These are phyloP conservation scores for Bipolaris bicolor DNA, from an alignment of 2,329 filamentous ascomycete genomes.

Conservation along the genomic window DNA sequence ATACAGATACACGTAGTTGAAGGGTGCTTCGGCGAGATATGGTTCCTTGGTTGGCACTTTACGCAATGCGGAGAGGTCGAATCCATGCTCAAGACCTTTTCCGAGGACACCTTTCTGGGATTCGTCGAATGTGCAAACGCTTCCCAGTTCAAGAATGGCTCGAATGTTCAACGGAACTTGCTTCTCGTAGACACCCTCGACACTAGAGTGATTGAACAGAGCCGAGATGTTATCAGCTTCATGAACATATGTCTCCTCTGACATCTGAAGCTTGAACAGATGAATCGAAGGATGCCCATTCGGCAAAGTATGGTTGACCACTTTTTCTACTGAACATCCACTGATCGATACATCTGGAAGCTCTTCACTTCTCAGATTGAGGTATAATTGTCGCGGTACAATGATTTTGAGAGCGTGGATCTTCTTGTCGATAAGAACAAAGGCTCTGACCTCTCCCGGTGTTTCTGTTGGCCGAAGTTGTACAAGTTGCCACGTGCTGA, in stretches of 20 bases:
- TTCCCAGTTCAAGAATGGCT: constrained; percentile 87
- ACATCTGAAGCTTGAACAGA: constrained; percentile 90
- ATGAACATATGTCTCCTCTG: constrained; percentile 84
- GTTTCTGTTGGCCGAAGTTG: constrained; percentile 83
- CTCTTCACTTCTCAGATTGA: constrained; percentile 88
- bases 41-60: constrained; percentile 69
- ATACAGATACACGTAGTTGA: constrained; percentile 90
- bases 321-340: constrained; percentile 88
- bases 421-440: constrained; percentile 91
- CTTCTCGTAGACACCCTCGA: constrained; percentile 97
- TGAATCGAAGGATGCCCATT: constrained; percentile 95
- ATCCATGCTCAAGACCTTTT: constrained; percentile 90
- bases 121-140: constrained; percentile 91
- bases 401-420: constrained; percentile 87
- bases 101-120: constrained; percentile 88
- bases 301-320: constrained; percentile 88
- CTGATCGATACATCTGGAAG: constrained; percentile 86
- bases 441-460: constrained; percentile 85
- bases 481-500: constrained; percentile 92
- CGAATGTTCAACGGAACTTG: constrained; percentile 86
- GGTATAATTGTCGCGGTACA: constrained; percentile 85
- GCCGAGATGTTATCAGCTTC: constrained; percentile 82
- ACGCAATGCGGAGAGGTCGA: constrained; percentile 80
- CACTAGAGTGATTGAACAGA: constrained; percentile 88
- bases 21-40: constrained; percentile 75